These are phyloP conservation scores for Globisporangium cederbergense DNA, from an alignment of 352 stramenopile species.

Conservation along the genomic window DNA sequence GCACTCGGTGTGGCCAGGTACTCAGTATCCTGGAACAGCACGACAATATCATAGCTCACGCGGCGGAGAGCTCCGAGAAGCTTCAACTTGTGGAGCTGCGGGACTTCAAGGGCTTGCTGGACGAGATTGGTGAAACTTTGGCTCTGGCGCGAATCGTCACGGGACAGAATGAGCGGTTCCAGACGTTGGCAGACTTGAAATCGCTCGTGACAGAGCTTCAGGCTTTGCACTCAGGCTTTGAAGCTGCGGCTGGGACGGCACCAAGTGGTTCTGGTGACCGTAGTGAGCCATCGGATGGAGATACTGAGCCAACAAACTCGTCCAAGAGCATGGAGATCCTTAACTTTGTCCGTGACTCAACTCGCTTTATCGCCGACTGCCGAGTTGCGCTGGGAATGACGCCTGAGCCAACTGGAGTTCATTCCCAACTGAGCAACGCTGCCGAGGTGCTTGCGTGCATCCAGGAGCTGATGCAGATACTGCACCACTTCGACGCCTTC, in stretches of 20 bases:
- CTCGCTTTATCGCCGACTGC: slow-evolving; percentile 26
- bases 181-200: slow-evolving; percentile 9
- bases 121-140: not conserved
- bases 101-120: slow-evolving; percentile 5
- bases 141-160: not conserved
- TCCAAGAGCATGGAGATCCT: slow-evolving; percentile 26
- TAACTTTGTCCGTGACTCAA: slow-evolving; percentile 16
- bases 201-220: slow-evolving; percentile 6
- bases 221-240: not conserved
- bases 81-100: slow-evolving; percentile 2
- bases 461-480: slow-evolving; percentile 39
- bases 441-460: slow-evolving; percentile 29
- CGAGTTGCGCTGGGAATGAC: slow-evolving; percentile 17
- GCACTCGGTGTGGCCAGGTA: not conserved
- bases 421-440: not conserved
- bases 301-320: slow-evolving; percentile 1
- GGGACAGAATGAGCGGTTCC: not conserved
- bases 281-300: not conserved
- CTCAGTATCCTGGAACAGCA: slow-evolving; percentile 1
- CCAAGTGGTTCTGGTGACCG: not conserved
- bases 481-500: slow-evolving; percentile 34
- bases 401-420: not conserved
- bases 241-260: not conserved
- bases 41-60: slow-evolving; percentile 7
- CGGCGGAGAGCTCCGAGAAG: not conserved